These are phyloP conservation scores for Solanum medicagineum DNA, from an alignment of 257 asterid genomes.

Conservation along the genomic window DNA sequence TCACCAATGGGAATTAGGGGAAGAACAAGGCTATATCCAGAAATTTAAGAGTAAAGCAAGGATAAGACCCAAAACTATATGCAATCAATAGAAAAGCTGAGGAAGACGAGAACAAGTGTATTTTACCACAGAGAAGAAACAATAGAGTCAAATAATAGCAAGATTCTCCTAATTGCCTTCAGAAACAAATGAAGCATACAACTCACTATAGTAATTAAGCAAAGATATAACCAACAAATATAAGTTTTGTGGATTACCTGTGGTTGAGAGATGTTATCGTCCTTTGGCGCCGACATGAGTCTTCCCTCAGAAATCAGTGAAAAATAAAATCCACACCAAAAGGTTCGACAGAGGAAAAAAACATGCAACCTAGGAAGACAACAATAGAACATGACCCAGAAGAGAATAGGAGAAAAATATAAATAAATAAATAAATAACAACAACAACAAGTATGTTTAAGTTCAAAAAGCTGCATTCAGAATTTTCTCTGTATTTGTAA, in stretches of 20 bases:
- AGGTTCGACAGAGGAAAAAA: not conserved
- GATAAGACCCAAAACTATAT: not conserved
- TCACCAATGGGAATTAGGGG: not conserved
- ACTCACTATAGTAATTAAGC: not conserved
- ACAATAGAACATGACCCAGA: not conserved
- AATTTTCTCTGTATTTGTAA: not conserved
- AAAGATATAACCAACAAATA: not conserved
- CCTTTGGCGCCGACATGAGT: conserved; percentile 36
- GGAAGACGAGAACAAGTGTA: not conserved
- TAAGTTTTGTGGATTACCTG: conserved; percentile 27
- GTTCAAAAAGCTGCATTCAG: not conserved
- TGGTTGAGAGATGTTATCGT: conserved; percentile 26
- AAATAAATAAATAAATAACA: not conserved
- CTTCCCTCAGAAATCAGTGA: conserved; percentile 1
- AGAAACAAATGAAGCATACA: not conserved
- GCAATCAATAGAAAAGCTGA: not conserved
- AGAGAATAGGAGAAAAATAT: not conserved
- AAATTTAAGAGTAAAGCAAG: not conserved
- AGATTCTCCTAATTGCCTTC: not conserved
- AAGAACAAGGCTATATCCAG: not conserved
- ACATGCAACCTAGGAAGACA: not conserved
- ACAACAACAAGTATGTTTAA: not conserved
- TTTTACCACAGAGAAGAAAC: not conserved
- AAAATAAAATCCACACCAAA: not conserved
- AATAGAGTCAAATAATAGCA: not conserved